Conservation (phyloP, 176 grass and related monocot species). For the Rhynchospora tenuis region DNA sequence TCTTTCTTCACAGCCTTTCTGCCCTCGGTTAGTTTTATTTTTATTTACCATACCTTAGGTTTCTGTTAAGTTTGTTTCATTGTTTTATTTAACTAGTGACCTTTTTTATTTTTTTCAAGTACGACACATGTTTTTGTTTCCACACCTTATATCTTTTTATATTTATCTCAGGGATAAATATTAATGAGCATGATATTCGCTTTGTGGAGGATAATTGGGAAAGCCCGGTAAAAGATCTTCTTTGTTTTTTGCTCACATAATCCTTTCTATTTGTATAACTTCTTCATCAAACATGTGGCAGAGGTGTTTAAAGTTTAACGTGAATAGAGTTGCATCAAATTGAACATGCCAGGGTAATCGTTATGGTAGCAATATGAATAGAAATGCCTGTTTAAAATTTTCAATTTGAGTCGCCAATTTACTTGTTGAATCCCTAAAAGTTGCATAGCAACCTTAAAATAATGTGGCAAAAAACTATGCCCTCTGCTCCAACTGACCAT, state of each 20-base stretch:
- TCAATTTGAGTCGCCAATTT: not conserved
- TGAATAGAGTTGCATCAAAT: not conserved
- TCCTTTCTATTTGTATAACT: not conserved
- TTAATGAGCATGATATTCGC: slow-evolving; percentile 81
- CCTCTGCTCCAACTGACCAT: not conserved
- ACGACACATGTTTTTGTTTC: not conserved
- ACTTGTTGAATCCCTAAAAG: not conserved
- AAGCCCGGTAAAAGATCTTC: slow-evolving; percentile 60
- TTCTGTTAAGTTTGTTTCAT: not conserved
- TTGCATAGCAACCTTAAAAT: slow-evolving; percentile 16
- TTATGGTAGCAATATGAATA: not conserved
- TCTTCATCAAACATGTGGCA: slow-evolving; percentile 7
- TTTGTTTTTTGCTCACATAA: not conserved
- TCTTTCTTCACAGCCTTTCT: slow-evolving; percentile 86
- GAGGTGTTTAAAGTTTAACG: not conserved
- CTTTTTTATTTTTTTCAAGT: not conserved
- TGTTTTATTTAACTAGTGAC: not conserved
- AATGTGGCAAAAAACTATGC: not conserved
- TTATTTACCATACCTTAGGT: not conserved
- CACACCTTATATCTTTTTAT: not conserved
- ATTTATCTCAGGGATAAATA: slow-evolving; percentile 35
- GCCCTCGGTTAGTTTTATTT: slow-evolving; percentile 49
- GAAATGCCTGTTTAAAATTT: not conserved
- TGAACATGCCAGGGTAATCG: not conserved
- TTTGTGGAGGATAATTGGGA: slow-evolving; percentile 99